Evolutionary conservation across 352 stramenopile species (phyloP).

Genomic region (Aphanomyces euteiches): DNA sequence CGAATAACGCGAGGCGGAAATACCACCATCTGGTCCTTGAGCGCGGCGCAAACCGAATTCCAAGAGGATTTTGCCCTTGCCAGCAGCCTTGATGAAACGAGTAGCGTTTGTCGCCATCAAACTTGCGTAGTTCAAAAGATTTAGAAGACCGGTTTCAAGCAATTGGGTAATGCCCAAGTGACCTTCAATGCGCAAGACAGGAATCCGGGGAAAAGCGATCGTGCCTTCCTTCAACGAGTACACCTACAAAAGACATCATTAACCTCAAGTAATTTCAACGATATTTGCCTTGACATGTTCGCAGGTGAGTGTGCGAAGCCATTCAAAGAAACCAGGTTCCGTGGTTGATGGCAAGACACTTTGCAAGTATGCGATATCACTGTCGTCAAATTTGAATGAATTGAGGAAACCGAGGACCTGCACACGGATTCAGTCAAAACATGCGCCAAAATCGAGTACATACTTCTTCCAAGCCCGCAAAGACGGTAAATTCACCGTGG

Average conservation of each 20-base stretch:
- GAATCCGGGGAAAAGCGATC: conserved; percentile 95
- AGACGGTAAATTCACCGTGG: conserved; percentile 95
- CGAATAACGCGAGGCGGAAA: conserved; percentile 95
- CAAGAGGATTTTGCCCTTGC: conserved; percentile 77
- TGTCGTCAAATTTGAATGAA: conserved; percentile 90
- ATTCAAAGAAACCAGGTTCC: conserved; percentile 95
- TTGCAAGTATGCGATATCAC: conserved; percentile 94
- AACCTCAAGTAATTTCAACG: conserved; percentile 20
- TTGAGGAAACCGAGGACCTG: conserved; percentile 89
- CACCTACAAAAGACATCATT: conserved; percentile 6
- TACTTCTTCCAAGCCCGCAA: conserved; percentile 88
- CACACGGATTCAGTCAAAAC: conserved; percentile 90
- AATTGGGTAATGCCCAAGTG: conserved; percentile 94
- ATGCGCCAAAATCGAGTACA: conserved; percentile 46
- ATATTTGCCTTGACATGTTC: conserved; percentile 90
- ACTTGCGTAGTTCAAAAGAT: conserved; percentile 97
- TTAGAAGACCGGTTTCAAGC: conserved; percentile 97
- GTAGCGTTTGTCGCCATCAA: conserved; percentile 98
- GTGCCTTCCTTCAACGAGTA: conserved; percentile 79
- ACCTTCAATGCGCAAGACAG: conserved; percentile 90
- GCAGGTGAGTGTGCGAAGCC: conserved; percentile 92
- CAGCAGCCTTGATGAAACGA: conserved; percentile 92
- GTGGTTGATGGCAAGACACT: conserved; percentile 73
- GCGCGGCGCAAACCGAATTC: conserved; percentile 93
- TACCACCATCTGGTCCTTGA: conserved; percentile 96